A percentile compares a stretch with the other conserved stretches of the same genome.
Evolutionary conservation across 2,329 filamentous ascomycete genomes (phyloP).

Genomic region (Pestalotiopsis sp.): DNA sequence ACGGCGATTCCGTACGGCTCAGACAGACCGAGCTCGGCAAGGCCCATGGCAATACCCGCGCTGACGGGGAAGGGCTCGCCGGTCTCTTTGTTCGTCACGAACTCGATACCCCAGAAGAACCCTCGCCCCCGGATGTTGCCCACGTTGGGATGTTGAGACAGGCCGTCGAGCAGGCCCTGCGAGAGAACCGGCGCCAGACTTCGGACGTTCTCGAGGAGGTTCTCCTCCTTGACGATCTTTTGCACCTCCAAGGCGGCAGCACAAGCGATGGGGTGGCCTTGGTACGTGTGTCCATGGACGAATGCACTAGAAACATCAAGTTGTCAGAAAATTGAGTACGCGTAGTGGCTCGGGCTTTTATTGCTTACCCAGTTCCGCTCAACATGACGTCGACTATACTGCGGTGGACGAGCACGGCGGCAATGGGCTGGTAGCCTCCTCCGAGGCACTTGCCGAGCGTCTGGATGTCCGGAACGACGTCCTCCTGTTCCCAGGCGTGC

Average conservation of each 20-base stretch:
- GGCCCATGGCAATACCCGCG: constrained; percentile 32
- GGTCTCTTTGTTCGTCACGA: constrained; percentile 40
- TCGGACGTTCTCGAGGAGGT: constrained; percentile 34
- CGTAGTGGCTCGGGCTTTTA: neutral
- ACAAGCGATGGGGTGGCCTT: constrained; percentile 41
- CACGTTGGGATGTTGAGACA: constrained; percentile 35
- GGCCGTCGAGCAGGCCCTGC: constrained; percentile 24
- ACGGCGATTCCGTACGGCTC: constrained; percentile 44
- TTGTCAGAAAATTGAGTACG: neutral
- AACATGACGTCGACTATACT: constrained; percentile 50
- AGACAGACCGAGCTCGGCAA: constrained; percentile 34
- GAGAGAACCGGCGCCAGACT: constrained; percentile 34
- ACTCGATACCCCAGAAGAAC: constrained; percentile 51
- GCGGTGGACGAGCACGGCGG: constrained; percentile 58
- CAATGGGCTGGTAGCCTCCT: constrained; percentile 64
- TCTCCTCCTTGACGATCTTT: constrained; percentile 36
- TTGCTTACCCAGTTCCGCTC: constrained; percentile 36
- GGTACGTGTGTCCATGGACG: constrained; percentile 60
- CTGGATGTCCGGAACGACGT: constrained; percentile 64
- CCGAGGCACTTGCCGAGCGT: constrained; percentile 69
- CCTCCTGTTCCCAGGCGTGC: constrained; percentile 60
- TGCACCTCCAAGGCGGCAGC: constrained; percentile 42
- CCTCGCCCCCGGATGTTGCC: constrained; percentile 44
- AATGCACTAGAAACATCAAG: constrained; percentile 40
- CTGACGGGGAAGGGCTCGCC: constrained; percentile 37